Base-by-base conservation (phyloP, 805 yeast species). In the Kazachstania africana region DNA sequence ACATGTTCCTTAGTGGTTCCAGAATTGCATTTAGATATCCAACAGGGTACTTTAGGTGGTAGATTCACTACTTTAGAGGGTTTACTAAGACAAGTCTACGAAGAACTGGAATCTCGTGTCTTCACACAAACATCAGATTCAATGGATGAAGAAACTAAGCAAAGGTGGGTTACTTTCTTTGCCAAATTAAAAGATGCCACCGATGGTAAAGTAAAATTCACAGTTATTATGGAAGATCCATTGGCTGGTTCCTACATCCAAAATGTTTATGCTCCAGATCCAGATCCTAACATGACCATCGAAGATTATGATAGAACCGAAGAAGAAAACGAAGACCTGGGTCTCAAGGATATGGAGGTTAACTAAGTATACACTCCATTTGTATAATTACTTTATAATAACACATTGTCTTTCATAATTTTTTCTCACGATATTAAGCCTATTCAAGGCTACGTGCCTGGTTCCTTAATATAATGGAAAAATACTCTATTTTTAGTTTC, bases 241-340 rank as follows among this genome's bases (percentile, higher is more conserved):
- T 62, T 91, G 47, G 95, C 96, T 13, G 78, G 94, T 4, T 84
- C 95, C 1, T 91, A 91, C 50, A 80, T 91, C 40, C 99, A 91
- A 60, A 91, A 91, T 53, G 91, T 88, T n/a, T 91, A 87, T 52
- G 99, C 99, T 22, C 99, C 99, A 17, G 99, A 91, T 60, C 72
- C 72, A 26, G 99, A 91, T 60, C 99, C 99, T 42, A 83, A 88
- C 54, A 91, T 91, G 97, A 66, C 56, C 26, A 72, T 81, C 38
- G 95, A 80, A 59, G 95, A 91, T 36, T 83, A 73, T 45, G 94
- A 84, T 44, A 80, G 99, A 65, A 77, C 94, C 2, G 63, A 66
- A 25, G 79, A 83, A 48, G 93, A 87, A 58, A 85, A 91, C 53
- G 98, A 91, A 51, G 88, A 79, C 26, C 68, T 91, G 41, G 99